Evolutionary conservation across 495 filamentous ascomycete genomes (phyloP).

Genomic region (Hypomontagnella submonticulosa): DNA sequence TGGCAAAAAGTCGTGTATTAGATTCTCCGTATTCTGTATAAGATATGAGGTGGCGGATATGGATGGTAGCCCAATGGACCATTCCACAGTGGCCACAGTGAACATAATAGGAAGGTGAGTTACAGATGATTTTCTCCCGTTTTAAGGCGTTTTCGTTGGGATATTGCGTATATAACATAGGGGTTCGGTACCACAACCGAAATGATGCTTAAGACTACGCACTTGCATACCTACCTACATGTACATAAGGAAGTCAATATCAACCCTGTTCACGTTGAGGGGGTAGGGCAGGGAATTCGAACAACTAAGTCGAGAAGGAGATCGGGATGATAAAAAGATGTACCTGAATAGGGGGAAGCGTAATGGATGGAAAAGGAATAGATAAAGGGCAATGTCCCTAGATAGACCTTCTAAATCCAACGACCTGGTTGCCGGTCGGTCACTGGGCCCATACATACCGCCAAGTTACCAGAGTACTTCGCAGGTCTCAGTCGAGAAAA

Average conservation of each 20-base stretch:
- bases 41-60: slow-evolving; percentile 27
- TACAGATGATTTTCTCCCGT: slow-evolving; percentile 2
- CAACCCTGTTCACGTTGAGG: too few relatives aligned
- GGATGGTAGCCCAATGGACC: slow-evolving; percentile 15
- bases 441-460: slow-evolving; percentile 25
- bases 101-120: slow-evolving; percentile 24
- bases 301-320: neutral
- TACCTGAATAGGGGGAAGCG: slow-evolving; percentile 2
- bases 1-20: slow-evolving; percentile 19
- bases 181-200: too few relatives aligned
- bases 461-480: slow-evolving; percentile 29
- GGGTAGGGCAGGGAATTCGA: too few relatives aligned
- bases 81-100: slow-evolving; percentile 5
- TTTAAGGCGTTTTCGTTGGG: neutral
- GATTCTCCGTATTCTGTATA: slow-evolving; percentile 17
- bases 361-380: slow-evolving; percentile 5
- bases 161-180: neutral
- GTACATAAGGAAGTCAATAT: too few relatives aligned
- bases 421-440: slow-evolving; percentile 34
- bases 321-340: neutral
- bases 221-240: too few relatives aligned
- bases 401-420: slow-evolving; percentile 13
- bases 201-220: too few relatives aligned
- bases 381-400: slow-evolving; percentile 23
- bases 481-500: slow-evolving; percentile 41